Percentiles rank a stretch among this genome's conserved stretches.
phyloP scores from a whole-genome alignment of 2,329 filamentous ascomycete genomes.

The Apiospora arundinis region DNA sequence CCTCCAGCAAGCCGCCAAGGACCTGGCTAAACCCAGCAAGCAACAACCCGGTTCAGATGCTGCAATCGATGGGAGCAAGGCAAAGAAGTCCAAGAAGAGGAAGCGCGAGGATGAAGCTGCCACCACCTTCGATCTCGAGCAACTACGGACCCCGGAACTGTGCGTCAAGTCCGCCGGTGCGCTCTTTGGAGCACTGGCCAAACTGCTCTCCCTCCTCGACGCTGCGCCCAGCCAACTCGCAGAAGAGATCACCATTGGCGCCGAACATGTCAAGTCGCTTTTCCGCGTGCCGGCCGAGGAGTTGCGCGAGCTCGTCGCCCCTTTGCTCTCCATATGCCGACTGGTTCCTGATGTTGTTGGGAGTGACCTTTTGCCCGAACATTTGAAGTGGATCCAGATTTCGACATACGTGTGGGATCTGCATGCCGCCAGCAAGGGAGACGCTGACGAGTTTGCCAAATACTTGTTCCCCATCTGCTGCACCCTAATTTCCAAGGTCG shows the following conservation, averaged over 20 bases:
- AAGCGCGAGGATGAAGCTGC: slow-evolving; percentile 56
- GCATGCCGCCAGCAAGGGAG: slow-evolving; percentile 56
- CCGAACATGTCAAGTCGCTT: slow-evolving; percentile 63
- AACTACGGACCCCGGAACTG: slow-evolving; percentile 46
- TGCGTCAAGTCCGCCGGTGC: slow-evolving; percentile 55
- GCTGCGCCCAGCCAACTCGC: slow-evolving; percentile 37
- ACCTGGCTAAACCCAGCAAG: slow-evolving; percentile 50
- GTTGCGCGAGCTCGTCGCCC: slow-evolving; percentile 51
- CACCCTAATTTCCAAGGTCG: slow-evolving; percentile 49
- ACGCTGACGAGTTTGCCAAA: slow-evolving; percentile 55
- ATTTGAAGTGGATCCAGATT: slow-evolving; percentile 55
- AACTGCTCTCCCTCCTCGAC: slow-evolving; percentile 54
- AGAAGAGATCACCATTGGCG: slow-evolving; percentile 57
- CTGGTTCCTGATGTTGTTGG: slow-evolving; percentile 42
- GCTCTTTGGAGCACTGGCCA: slow-evolving; percentile 53
- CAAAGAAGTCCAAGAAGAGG: slow-evolving; percentile 40
- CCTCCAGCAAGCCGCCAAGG: slow-evolving; percentile 69
- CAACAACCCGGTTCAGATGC: slow-evolving; percentile 20
- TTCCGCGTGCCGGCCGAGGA: slow-evolving; percentile 59
- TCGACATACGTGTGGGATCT: slow-evolving; percentile 58
- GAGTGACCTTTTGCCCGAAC: slow-evolving; percentile 43
- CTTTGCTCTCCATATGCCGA: slow-evolving; percentile 54
- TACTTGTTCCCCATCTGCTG: slow-evolving; percentile 50
- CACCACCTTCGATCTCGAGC: slow-evolving; percentile 46
- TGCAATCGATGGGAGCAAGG: slow-evolving; percentile 33